These are phyloP conservation scores for Tricholoma sp. DNA, from an alignment of 768 basidiomycete genomes.

Conservation along the genomic window DNA sequence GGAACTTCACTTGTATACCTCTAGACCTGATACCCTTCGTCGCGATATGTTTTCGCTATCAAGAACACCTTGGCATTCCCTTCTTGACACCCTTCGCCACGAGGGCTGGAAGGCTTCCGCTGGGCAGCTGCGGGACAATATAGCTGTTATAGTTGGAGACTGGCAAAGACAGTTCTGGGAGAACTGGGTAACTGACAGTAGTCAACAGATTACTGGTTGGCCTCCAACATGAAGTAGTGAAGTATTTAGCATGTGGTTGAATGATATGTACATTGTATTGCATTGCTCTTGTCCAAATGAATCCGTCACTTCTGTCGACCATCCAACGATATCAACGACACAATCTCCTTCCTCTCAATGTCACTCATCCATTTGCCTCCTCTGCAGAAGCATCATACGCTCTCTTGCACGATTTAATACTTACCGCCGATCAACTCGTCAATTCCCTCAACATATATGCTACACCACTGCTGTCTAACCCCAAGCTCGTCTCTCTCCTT, in stretches of 20 bases:
- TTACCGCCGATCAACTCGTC: conserved; percentile 46
- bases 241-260: not conserved
- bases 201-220: conserved; percentile 26
- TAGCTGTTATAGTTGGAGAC: conserved; percentile 27
- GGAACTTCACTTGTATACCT: conserved; percentile 54
- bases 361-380: conserved; percentile 40
- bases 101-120: conserved; percentile 36
- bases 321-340: conserved; percentile 37
- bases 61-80: conserved; percentile 26
- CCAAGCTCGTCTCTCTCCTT: conserved; percentile 64
- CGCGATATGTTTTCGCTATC: conserved; percentile 28
- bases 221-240: conserved; percentile 30
- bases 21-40: conserved; percentile 36
- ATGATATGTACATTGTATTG: not conserved
- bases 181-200: conserved; percentile 31
- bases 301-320: conserved; percentile 35
- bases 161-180: conserved; percentile 41
- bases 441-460: conserved; percentile 49
- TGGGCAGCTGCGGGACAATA: conserved; percentile 32
- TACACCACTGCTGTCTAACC: conserved; percentile 48
- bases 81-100: conserved; percentile 32
- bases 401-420: conserved; percentile 46
- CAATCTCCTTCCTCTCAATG: conserved; percentile 29
- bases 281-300: too few species aligned
- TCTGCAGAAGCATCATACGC: conserved; percentile 37